Evolutionary conservation across 2,329 filamentous ascomycete genomes (phyloP).

Genomic region (Trichoderma atroviride): DNA sequence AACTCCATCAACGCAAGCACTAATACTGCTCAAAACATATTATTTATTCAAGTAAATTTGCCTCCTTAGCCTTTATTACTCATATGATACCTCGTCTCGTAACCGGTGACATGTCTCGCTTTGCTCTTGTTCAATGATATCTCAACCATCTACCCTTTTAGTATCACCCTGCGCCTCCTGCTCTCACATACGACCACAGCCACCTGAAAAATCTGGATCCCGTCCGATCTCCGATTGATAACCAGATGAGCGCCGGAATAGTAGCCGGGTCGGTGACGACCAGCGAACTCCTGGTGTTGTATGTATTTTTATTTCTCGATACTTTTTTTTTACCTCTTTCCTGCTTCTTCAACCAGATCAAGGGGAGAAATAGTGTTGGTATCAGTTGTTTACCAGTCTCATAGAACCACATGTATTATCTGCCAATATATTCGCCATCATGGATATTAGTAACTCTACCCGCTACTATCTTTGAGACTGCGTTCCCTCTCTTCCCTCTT

Average conservation of each 20-base stretch:
- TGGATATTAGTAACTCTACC: background rate
- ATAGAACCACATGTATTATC: too few relatives aligned
- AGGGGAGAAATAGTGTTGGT: background rate
- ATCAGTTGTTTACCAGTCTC: background rate
- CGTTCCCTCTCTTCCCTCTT: background rate
- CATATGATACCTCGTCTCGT: background rate
- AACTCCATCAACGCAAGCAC: too few relatives aligned
- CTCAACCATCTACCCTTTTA: background rate
- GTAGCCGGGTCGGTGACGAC: constrained; percentile 29
- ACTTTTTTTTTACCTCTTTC: background rate
- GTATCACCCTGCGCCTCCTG: background rate
- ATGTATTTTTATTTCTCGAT: background rate
- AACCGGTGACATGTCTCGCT: background rate
- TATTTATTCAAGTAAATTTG: background rate
- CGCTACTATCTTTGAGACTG: background rate
- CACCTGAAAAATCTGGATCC: constrained; percentile 29
- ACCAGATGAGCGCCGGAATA: constrained; percentile 30
- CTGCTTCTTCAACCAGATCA: background rate
- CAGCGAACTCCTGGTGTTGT: constrained; percentile 17
- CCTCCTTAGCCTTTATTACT: background rate
- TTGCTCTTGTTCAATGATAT: background rate
- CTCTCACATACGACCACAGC: constrained; percentile 31
- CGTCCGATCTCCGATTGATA: constrained; percentile 30
- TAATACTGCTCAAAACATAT: too few relatives aligned
- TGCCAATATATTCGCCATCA: background rate